A percentile compares a stretch with the other conserved stretches of the same genome.
phyloP scores from a whole-genome alignment of 129 eudicot genomes.

The Silybum marianum region DNA sequence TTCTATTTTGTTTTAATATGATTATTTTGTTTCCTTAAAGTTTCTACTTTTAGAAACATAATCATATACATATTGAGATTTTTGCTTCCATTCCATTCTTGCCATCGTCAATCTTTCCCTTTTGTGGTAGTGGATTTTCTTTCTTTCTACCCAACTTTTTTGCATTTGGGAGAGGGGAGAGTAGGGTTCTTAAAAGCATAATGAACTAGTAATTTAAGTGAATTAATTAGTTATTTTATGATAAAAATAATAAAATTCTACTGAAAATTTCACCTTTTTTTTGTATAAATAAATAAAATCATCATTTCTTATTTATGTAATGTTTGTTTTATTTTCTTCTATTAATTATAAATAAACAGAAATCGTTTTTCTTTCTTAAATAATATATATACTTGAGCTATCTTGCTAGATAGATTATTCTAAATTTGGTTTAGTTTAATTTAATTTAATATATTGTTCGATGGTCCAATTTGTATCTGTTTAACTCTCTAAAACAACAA shows the following conservation, averaged over 20 bases:
- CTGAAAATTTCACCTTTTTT: background rate
- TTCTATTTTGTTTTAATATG: background rate
- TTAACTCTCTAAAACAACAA: too few species aligned
- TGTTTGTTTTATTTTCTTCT: background rate
- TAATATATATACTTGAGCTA: background rate
- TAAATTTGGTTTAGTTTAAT: too few species aligned
- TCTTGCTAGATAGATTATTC: background rate
- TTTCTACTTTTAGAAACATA: conserved; percentile 31
- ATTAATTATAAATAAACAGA: background rate
- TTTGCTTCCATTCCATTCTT: conserved; percentile 6
- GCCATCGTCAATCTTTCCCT: conserved; percentile 17
- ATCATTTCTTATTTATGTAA: background rate
- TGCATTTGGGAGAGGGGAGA: background rate
- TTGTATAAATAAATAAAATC: background rate
- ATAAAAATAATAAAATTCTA: background rate
- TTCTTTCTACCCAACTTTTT: background rate
- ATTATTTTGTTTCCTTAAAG: conserved; percentile 15
- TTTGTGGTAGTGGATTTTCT: conserved; percentile 9
- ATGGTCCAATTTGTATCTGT: too few species aligned
- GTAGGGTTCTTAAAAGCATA: conserved; percentile 9
- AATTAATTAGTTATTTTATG: background rate
- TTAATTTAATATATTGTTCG: too few species aligned
- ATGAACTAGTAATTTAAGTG: background rate
- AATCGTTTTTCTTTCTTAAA: background rate
- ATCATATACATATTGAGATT: background rate